Conservation (phyloP, 140 eudicot genomes). For the Eryngium alpinum region DNA sequence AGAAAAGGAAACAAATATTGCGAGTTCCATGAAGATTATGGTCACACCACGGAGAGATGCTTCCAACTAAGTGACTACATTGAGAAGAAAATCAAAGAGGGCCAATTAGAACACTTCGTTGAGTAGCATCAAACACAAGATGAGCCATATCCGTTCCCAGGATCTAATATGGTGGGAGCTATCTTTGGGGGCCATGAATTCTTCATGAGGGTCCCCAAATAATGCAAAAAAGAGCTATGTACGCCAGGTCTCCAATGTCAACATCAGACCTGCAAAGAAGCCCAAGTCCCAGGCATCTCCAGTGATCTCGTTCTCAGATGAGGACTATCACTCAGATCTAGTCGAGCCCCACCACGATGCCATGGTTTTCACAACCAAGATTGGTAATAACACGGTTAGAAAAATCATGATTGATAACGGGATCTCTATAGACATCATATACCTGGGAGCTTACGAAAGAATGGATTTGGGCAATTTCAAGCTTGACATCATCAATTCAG, state of each 20-base stretch:
- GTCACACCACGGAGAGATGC: not conserved
- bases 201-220: not conserved
- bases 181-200: not conserved
- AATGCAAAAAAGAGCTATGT: not conserved
- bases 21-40: not conserved
- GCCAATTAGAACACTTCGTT: not conserved
- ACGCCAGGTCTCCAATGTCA: not conserved
- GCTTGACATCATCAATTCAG: not conserved
- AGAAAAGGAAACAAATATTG: not conserved
- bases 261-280: not conserved
- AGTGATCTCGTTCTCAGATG: too few relatives aligned
- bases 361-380: too few relatives aligned
- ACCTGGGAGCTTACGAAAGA: not conserved
- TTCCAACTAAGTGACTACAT: not conserved
- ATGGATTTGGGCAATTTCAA: not conserved
- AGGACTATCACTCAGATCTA: too few relatives aligned
- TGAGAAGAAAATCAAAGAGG: not conserved
- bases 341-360: too few relatives aligned
- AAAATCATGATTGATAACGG: not conserved
- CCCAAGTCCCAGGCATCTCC: not conserved
- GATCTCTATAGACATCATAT: not conserved
- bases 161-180: too few relatives aligned
- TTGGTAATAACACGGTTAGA: not conserved
- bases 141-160: not conserved
- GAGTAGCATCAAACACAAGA: accelerated